Evolutionary conservation across 1,139 yeast genomes (phyloP), one percentile per base, ranked within the genome.

Genomic region (Pichia terricola): DNA sequence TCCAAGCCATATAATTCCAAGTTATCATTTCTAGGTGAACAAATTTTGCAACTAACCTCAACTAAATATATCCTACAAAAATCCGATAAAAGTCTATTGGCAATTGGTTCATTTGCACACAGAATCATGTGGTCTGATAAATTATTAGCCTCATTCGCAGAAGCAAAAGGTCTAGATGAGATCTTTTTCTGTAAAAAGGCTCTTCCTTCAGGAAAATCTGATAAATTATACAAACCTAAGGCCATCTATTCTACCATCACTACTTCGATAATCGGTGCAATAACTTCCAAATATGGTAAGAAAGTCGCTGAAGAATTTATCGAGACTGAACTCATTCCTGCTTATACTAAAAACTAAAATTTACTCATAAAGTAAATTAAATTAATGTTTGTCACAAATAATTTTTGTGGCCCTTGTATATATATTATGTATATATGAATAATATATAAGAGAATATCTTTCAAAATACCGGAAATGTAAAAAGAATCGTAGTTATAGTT

Each of bases 1-100:
- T 70, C 76, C 50, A 79, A 81, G 56, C 96, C 96, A 25, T 86
- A 82, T 64, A 89, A 89, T 64, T 95, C 87, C 60, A 84, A 83
- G 62, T 69, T 89, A 56, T 72, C 86, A 28, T 74, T 81, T 42
- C 67, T 86, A 64, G 97, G 97, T n/a, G 66, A 76, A 36, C 85
- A 83, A 60, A 69, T 83, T 54, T 66, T 86, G 53, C 79, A 81
- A 56, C 67, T 81, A 48, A 73, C 69, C 53, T 69, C 81, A 35
- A 72, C 79, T 38, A 73, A 79, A 52, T 33, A 41, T 31, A 48
- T 46, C 22, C 30, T 43, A 10, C 45, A 50, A 34, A 40, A 46
- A 34, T 44, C 53, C 44, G 76, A 77, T 30, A 63, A 68, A 51
- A 79, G 82, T 58, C 75, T 87, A 58, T 86, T 81, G 48, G 69